These are phyloP conservation scores for Curvularia eragrostidis DNA, from an alignment of 2,329 filamentous ascomycete species.

Conservation along the genomic window DNA sequence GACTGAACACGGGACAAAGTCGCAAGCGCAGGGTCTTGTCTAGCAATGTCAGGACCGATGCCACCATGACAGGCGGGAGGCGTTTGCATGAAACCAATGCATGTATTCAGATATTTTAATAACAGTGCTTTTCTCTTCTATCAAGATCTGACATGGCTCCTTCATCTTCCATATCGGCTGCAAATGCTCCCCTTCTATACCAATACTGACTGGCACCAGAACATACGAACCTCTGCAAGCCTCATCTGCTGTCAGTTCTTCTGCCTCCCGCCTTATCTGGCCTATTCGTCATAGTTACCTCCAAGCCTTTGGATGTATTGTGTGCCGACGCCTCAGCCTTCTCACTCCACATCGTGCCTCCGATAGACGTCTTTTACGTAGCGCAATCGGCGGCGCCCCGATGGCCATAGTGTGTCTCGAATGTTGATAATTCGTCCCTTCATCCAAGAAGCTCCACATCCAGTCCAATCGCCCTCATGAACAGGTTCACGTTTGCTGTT, in stretches of 20 bases:
- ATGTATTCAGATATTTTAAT: slow-evolving; percentile 21
- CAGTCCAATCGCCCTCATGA: slow-evolving; percentile 98
- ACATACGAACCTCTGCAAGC: slow-evolving; percentile 1
- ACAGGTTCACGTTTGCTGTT: slow-evolving; percentile 91
- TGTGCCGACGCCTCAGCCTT: slow-evolving; percentile 1
- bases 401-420: slow-evolving; percentile 10
- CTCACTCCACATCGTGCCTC: slow-evolving; percentile 3
- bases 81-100: slow-evolving; percentile 15
- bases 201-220: slow-evolving; percentile 15
- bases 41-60: background rate
- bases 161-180: slow-evolving; percentile 3
- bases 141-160: slow-evolving; percentile 1
- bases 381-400: background rate
- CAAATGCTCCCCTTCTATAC: slow-evolving; percentile 28
- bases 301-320: background rate
- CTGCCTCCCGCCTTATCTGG: background rate
- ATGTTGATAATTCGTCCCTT: slow-evolving; percentile 23
- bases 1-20: background rate
- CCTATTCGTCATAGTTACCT: background rate
- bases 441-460: slow-evolving; percentile 81
- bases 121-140: slow-evolving; percentile 21
- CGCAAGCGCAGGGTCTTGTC: background rate
- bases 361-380: background rate
- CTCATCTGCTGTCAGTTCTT: background rate
- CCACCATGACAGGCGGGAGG: slow-evolving; percentile 5